Percentiles rank a stretch among this genome's conserved stretches.
Conservation (phyloP, 2,329 filamentous ascomycete species). For the Cercospora sesami region DNA sequence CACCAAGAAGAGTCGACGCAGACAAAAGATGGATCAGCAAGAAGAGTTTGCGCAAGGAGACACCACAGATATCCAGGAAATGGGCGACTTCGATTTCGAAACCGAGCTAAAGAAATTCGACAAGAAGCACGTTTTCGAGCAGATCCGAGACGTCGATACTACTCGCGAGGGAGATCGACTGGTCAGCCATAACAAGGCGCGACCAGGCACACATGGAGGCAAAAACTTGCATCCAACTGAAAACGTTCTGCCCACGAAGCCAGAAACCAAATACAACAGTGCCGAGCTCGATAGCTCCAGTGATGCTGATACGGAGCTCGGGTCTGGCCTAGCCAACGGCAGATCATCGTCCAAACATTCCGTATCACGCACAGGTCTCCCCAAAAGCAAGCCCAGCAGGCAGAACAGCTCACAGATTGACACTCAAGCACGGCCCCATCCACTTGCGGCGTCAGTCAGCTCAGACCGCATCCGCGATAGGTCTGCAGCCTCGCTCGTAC, state of each 20-base stretch:
- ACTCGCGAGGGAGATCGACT: conserved; percentile 88
- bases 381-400: conserved; percentile 39
- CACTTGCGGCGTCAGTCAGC: conserved; percentile 34
- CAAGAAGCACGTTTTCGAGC: conserved; percentile 85
- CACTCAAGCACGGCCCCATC: conserved; percentile 29
- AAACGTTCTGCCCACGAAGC: conserved; percentile 72
- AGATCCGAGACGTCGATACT: conserved; percentile 84
- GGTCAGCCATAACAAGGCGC: conserved; percentile 77
- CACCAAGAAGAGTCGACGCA: conserved; percentile 45
- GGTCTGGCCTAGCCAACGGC: conserved; percentile 39
- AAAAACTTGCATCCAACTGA: conserved; percentile 92
- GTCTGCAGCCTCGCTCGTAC: conserved; percentile 30
- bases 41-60: conserved; percentile 97
- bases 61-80: conserved; percentile 87
- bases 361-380: conserved; percentile 25
- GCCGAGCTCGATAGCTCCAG: conserved; percentile 36
- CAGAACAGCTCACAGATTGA: conserved; percentile 45
- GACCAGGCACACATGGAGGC: conserved; percentile 59
- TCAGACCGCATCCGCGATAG: conserved; percentile 33
- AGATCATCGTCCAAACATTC: conserved; percentile 38
- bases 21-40: conserved; percentile 54
- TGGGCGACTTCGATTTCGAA: conserved; percentile 93
- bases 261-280: conserved; percentile 33
- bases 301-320: conserved; percentile 40
- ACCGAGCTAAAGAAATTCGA: conserved; percentile 90